Percentiles rank a stretch among this genome's conserved stretches.
These are phyloP conservation scores for Camellia granthamiana DNA, from an alignment of 148 eudicot species.

Conservation along the genomic window DNA sequence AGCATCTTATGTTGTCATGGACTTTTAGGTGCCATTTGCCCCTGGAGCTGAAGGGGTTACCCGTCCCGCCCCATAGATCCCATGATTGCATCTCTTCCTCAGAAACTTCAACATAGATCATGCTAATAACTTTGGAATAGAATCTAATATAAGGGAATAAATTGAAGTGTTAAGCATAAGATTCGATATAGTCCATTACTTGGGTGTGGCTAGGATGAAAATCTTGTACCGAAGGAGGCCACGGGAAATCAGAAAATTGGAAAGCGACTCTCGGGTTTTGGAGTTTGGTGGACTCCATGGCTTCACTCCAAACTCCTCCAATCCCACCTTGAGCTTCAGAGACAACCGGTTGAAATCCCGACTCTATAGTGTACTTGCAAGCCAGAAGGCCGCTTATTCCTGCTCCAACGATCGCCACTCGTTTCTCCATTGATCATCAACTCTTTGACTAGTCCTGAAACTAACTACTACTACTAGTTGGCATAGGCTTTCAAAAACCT, in stretches of 20 bases:
- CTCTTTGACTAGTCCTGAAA: not conserved
- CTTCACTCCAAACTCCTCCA: slow-evolving; percentile 41
- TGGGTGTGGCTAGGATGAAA: slow-evolving; percentile 20
- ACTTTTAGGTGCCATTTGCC: slow-evolving; percentile 34
- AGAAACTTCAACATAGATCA: slow-evolving; percentile 16
- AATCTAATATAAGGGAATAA: slow-evolving; percentile 21
- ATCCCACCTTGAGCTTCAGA: slow-evolving; percentile 24
- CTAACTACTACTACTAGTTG: no score
- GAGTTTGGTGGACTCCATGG: slow-evolving; percentile 35
- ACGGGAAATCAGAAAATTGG: slow-evolving; percentile 37
- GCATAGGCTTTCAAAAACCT: no score
- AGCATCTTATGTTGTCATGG: not conserved
- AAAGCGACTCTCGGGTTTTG: slow-evolving; percentile 25
- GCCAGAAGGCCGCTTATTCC: slow-evolving; percentile 40
- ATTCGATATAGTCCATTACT: slow-evolving; percentile 25
- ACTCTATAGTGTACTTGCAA: slow-evolving; percentile 26
- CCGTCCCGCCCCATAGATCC: slow-evolving; percentile 26
- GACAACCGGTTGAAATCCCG: slow-evolving; percentile 29
- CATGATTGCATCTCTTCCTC: slow-evolving; percentile 14
- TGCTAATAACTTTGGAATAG: slow-evolving; percentile 19
- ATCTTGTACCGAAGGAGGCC: slow-evolving; percentile 33
- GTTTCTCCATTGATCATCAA: slow-evolving; percentile 4
- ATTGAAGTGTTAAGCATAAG: slow-evolving; percentile 28
- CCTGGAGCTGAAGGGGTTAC: not conserved
- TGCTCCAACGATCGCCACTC: slow-evolving; percentile 34